These are phyloP conservation scores for Podospora appendiculata DNA, from an alignment of 495 filamentous ascomycete species.

Conservation along the genomic window DNA sequence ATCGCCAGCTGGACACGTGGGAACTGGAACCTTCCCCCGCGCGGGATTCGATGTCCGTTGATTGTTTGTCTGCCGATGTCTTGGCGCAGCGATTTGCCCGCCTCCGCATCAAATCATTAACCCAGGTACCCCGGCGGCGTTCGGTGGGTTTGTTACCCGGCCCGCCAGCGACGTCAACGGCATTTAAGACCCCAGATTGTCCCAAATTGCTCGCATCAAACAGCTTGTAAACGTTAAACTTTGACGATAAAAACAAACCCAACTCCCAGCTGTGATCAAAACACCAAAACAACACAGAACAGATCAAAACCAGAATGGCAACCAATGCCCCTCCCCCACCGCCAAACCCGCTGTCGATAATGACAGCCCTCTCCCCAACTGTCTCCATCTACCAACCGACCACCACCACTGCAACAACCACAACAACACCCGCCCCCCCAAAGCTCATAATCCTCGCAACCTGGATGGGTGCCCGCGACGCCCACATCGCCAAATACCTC, in stretches of 20 bases:
- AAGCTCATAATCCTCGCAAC: conserved; percentile 35
- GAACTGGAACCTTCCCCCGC: too few species aligned
- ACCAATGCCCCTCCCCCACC: conserved; percentile 6
- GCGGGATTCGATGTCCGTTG: too few species aligned
- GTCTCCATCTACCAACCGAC: conserved; percentile 29
- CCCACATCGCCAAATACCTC: conserved; percentile 40
- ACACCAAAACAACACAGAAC: not conserved
- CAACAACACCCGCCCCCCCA: not conserved
- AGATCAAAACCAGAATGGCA: conserved; percentile 3
- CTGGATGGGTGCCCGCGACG: conserved; percentile 39
- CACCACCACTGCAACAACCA: not conserved
- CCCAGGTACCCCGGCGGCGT: too few species aligned
- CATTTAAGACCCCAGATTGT: too few species aligned
- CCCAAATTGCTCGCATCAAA: not conserved
- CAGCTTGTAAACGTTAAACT: not conserved
- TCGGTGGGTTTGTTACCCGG: too few species aligned
- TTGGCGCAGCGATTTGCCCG: too few species aligned
- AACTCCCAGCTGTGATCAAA: too few species aligned
- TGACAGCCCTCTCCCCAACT: conserved; percentile 28
- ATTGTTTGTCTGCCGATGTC: too few species aligned
- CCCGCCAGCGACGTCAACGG: too few species aligned
- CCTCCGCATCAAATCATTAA: too few species aligned
- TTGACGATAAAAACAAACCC: too few species aligned
- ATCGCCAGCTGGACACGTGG: too few species aligned
- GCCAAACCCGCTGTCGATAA: conserved; percentile 20